phyloP scores from a whole-genome alignment of 2,329 filamentous ascomycete species.

The Xylaria sp. region DNA sequence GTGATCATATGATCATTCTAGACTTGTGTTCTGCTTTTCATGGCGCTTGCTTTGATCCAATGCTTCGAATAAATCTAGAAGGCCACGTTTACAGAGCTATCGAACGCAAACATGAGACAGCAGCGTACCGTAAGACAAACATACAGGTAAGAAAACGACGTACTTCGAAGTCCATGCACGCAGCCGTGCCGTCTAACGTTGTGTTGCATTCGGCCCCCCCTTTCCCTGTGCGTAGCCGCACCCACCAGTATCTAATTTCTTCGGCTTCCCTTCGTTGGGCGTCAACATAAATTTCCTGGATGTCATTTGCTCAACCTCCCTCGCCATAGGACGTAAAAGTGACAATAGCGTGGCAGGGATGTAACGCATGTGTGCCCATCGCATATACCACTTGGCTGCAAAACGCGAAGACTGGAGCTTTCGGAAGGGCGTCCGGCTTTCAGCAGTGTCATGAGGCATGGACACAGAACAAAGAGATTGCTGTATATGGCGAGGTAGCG shows the following conservation, averaged over 20 bases:
- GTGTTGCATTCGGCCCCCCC: constrained; percentile 17
- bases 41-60: neutral
- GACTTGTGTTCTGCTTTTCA: neutral
- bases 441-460: neutral
- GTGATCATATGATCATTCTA: neutral
- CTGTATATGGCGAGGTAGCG: no score
- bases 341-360: neutral
- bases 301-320: neutral
- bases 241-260: neutral
- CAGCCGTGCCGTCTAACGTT: constrained; percentile 17
- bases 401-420: neutral
- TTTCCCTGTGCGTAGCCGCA: constrained; percentile 26
- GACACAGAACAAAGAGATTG: no score
- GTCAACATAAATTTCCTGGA: neutral
- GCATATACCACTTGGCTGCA: neutral
- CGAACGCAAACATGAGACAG: constrained; percentile 14
- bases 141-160: constrained; percentile 17
- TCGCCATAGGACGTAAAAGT: neutral
- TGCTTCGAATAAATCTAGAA: neutral
- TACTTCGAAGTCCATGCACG: constrained; percentile 22
- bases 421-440: neutral
- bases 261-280: constrained; percentile 1
- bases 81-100: neutral
- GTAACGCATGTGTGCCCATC: neutral
- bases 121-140: constrained; percentile 13